phyloP scores from a whole-genome alignment of 2,329 filamentous ascomycete species.

The Fulvia fulva region DNA sequence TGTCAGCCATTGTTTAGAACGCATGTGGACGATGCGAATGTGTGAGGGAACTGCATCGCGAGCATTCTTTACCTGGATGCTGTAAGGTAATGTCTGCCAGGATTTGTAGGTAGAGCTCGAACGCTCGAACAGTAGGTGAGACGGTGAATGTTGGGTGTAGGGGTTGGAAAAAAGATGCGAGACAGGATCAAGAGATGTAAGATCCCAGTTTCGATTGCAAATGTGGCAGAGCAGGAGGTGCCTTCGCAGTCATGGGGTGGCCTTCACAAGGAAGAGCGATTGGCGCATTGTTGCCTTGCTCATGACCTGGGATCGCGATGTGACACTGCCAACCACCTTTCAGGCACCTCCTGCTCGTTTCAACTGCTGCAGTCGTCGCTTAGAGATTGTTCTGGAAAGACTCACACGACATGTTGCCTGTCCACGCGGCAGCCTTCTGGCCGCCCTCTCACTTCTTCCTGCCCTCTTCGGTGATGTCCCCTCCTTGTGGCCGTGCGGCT shows the following conservation, averaged over 20 bases:
- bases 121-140: neutral
- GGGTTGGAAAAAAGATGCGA: neutral
- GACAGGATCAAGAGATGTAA: neutral
- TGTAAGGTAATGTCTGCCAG: neutral
- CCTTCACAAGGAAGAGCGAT: neutral
- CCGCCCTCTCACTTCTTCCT: slow-evolving; percentile 8
- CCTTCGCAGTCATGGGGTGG: neutral
- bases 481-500: neutral
- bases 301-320: neutral
- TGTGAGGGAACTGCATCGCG: slow-evolving; percentile 4
- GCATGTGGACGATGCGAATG: slow-evolving; percentile 10
- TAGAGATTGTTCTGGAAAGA: neutral
- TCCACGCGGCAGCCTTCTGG: slow-evolving; percentile 10
- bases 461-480: neutral
- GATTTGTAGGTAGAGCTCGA: neutral
- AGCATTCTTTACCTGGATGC: neutral
- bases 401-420: slow-evolving; percentile 17
- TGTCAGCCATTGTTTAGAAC: slow-evolving; percentile 21
- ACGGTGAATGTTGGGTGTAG: neutral
- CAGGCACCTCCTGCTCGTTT: neutral
- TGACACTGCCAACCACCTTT: neutral
- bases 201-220: neutral
- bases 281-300: neutral
- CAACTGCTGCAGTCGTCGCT: neutral
- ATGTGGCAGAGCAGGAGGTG: neutral